Conservation (phyloP, 768 basidiomycete species). For the Scleroderma citrinum region DNA sequence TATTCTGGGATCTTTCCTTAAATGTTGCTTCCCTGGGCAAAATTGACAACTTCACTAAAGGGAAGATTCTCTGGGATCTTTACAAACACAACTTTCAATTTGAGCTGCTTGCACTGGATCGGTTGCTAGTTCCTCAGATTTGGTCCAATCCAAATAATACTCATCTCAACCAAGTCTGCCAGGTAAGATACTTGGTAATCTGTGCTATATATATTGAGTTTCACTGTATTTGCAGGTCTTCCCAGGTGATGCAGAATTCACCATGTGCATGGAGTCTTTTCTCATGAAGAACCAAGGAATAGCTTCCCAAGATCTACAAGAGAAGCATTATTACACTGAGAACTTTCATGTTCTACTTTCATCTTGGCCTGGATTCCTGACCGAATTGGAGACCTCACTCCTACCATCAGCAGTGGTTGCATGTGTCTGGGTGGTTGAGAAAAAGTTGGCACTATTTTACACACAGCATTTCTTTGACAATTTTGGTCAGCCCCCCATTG, state of each 20-base stretch:
- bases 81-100: slow-evolving; percentile 13
- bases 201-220: background rate
- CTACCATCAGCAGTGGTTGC: background rate
- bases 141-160: background rate
- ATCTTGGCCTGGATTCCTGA: background rate
- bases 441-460: background rate
- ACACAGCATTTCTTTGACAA: slow-evolving; percentile 2
- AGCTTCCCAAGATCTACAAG: background rate
- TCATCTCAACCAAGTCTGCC: background rate
- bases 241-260: background rate
- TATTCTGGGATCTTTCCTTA: background rate
- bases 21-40: background rate
- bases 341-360: background rate
- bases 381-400: background rate
- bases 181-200: background rate
- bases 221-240: background rate
- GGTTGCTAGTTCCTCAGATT: background rate
- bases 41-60: background rate
- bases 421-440: background rate
- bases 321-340: too few species aligned
- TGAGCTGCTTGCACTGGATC: slow-evolving; percentile 13
- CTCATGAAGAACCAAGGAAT: background rate
- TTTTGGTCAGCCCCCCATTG: slow-evolving; percentile 1
- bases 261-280: background rate
- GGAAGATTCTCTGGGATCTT: slow-evolving; percentile 15